These are phyloP conservation scores for Rosa rugosa DNA, from an alignment of 306 rosid species.

Conservation along the genomic window DNA sequence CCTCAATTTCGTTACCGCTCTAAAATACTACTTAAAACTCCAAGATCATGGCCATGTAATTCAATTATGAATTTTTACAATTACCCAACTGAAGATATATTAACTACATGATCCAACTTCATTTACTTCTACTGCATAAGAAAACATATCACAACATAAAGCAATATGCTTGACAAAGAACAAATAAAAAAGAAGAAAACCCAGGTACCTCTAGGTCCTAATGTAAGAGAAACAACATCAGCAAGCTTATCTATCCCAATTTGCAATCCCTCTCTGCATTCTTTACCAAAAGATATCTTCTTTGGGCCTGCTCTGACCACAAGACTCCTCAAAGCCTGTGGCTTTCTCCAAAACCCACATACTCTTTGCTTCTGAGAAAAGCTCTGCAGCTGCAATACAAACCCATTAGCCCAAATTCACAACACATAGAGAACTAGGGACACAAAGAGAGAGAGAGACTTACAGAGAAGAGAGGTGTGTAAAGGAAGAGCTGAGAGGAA, in stretches of 20 bases:
- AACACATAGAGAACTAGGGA: not conserved
- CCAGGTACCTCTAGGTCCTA: constrained; percentile 84
- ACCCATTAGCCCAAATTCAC: constrained; percentile 14
- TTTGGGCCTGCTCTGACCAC: constrained; percentile 71
- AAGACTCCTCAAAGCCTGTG: constrained; percentile 15
- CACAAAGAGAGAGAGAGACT: constrained; percentile 23
- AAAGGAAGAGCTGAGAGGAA: constrained; percentile 26
- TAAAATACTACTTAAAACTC: not conserved
- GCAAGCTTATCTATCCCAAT: constrained; percentile 90
- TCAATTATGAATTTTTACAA: not conserved
- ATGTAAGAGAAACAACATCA: constrained; percentile 90
- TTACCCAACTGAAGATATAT: not conserved
- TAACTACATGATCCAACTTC: not conserved
- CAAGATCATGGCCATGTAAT: not conserved
- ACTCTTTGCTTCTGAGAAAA: constrained; percentile 31
- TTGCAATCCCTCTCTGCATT: constrained; percentile 64
- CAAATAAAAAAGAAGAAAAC: constrained; percentile 4
- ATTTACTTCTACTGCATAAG: not conserved
- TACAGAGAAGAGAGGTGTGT: constrained; percentile 33
- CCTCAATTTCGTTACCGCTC: not conserved
- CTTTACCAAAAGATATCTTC: constrained; percentile 66
- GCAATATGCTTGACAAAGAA: not conserved
- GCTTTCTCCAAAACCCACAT: constrained; percentile 39
- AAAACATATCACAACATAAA: not conserved
- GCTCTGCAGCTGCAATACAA: constrained; percentile 41